Evolutionary conservation across 805 yeast genomes (phyloP), one percentile per base, ranked within the genome.

Genomic region (Candida sonorensis): DNA sequence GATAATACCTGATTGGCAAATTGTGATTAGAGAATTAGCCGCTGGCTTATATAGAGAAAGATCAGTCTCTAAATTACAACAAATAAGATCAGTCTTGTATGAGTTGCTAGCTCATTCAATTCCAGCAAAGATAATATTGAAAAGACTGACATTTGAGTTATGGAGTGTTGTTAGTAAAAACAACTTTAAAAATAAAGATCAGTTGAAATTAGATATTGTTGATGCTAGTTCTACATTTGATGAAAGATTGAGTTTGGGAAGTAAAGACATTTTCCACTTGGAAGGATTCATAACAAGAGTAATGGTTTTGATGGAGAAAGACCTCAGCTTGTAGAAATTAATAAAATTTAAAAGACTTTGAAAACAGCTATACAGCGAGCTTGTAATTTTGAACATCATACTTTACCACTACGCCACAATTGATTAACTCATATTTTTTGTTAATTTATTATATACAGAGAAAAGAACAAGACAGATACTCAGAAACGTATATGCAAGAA

Each of bases 81-180:
- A 77, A 51, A 61, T 80, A 45, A 67, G 94, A 66, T 62, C 81
- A 21, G 64, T 75, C 17, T 60, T 90, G 30, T 83, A 92, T 57
- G 97, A 92, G 53, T 62, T 92, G 22, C 58, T 92, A 21, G 77
- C 96, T 0, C 98, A 92, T 57, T 88, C 97, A 46, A 90, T 92
- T 24, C 97, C 98, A 0, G 80, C 97, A 3, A 71, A 78, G 36
- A 61, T 76, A n/a, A 78, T 92, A 14, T 60, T 90, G 45, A 85
- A 84, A 49, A 77, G 64, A 26, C 53, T 81, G 29, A 52, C 64
- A 17, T 50, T 55, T 27, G 50, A 51, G 17, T 45, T 72, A 17
- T 55, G 62, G 53, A 27, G 25, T 8, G 27, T 41, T 2, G 23
- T 46, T n/a, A 52, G 44, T 26, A 36, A 36, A 7, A 35, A 38